Base-by-base conservation (phyloP, 257 asterid species). In the Ligustrum vulgare region DNA sequence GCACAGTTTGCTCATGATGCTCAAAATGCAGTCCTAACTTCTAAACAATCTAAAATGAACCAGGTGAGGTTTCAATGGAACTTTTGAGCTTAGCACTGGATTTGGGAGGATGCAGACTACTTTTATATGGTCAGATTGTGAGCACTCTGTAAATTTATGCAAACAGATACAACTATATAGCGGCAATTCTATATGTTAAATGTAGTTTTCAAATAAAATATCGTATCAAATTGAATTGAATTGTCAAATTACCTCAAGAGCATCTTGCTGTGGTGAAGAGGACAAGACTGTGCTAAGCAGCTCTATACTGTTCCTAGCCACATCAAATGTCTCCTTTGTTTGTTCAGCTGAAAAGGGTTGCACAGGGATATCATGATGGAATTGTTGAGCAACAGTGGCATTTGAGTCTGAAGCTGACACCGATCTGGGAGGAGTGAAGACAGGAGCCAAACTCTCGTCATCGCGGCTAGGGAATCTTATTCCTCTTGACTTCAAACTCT, bases 211-310 rank as follows among this genome's bases (percentile, higher is more conserved):
- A 80, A 64, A 72, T 43, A 67, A 63, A 75, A 73, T 54, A 62
- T 54, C 12, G 20, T 34, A 23, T 63, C 45, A 67, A 32, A 73
- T 7, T 62, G 35, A 67, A 78, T 66, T 16, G 74, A 1, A 28
- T 28, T 1, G 60, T 54, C 49, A 73, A 34, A 31, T 60, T 80
- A 93, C 99, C 97, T 95, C 83, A 51, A 93, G 91, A 82, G 91
- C 97, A 82, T 95, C 99, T 85, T 93, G 92, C 74, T 87, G 96
- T 3, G 99, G 97, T 18, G 99, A 95, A 87, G 99, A 95, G 74
- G 99, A 86, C 75, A 93, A 78, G 80, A 96, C 97, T 71, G 99
- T 93, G 80, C 89, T 78, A 68, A 96, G 92, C 75, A 96, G 96
- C 89, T 96, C 99, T 16, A 96, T 70, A 75, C 98, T 96, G 85